phyloP scores from a whole-genome alignment of 2,329 filamentous ascomycete genomes.

The Hortaea sp. region DNA sequence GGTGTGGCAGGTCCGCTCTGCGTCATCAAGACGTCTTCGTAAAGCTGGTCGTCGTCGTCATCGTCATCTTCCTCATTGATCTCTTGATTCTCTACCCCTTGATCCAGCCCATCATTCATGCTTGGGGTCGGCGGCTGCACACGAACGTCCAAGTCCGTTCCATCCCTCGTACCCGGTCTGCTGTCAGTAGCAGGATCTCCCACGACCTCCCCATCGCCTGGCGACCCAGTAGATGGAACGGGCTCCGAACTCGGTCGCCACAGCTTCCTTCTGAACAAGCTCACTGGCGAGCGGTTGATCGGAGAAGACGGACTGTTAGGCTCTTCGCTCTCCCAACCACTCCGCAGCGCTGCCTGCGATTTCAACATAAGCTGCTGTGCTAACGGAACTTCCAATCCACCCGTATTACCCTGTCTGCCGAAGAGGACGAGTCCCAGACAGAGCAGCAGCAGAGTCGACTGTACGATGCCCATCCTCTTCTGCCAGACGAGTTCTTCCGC shows the following conservation, averaged over 20 bases:
- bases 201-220: background rate
- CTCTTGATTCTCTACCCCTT: slow-evolving; percentile 7
- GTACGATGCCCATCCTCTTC: slow-evolving; percentile 88
- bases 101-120: slow-evolving; percentile 9
- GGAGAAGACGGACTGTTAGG: slow-evolving; percentile 29
- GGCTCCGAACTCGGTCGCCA: slow-evolving; percentile 23
- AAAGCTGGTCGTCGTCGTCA: slow-evolving; percentile 9
- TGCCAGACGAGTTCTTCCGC: slow-evolving; percentile 81
- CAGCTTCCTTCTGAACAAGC: slow-evolving; percentile 22
- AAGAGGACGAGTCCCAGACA: slow-evolving; percentile 86
- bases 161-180: slow-evolving; percentile 9
- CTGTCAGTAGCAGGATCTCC: slow-evolving; percentile 15
- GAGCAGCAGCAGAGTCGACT: slow-evolving; percentile 75
- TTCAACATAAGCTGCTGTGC: slow-evolving; percentile 34
- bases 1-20: slow-evolving; percentile 37
- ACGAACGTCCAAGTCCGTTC: slow-evolving; percentile 13
- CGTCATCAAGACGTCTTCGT: slow-evolving; percentile 14
- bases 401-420: slow-evolving; percentile 24
- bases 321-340: slow-evolving; percentile 22
- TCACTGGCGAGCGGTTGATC: slow-evolving; percentile 19
- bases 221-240: background rate
- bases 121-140: slow-evolving; percentile 27
- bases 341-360: slow-evolving; percentile 21
- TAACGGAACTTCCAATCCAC: slow-evolving; percentile 33
- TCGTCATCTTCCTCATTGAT: slow-evolving; percentile 6